Conservation (phyloP, 371 early-diverging fungal genomes). For the Dinochytrium kinnereticum region DNA sequence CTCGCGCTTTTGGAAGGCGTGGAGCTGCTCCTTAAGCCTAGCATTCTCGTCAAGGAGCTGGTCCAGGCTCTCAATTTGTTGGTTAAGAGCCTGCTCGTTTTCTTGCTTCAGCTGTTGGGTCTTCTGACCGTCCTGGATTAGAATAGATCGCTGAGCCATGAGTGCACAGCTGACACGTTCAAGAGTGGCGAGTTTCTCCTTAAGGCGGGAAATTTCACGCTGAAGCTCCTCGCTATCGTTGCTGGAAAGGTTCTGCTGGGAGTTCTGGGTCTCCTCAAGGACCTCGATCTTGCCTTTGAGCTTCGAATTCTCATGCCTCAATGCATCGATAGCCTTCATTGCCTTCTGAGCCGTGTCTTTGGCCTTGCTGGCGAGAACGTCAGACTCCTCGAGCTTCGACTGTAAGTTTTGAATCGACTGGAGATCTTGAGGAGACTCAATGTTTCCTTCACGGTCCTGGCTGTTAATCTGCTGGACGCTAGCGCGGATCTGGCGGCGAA, state of each 20-base stretch:
- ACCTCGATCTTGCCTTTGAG: not conserved
- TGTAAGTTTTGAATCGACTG: not conserved
- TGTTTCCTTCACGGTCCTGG: constrained; percentile 21
- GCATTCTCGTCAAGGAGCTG: constrained; percentile 2
- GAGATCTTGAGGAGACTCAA: constrained; percentile 7
- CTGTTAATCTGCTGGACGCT: not conserved
- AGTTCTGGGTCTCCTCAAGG: constrained; percentile 1
- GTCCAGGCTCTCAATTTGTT: constrained; percentile 12
- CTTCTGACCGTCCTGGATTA: not conserved
- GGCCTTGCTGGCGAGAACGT: not conserved
- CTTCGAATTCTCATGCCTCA: not conserved
- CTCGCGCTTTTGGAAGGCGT: not conserved
- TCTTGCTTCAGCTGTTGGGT: not conserved
- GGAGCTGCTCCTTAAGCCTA: constrained; percentile 4
- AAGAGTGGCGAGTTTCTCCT: constrained; percentile 1
- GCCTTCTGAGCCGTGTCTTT: constrained; percentile 17
- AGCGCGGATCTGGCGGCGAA: constrained; percentile 2
- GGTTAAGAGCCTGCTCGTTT: not conserved
- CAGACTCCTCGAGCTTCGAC: not conserved
- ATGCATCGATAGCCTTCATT: constrained; percentile 9
- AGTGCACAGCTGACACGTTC: constrained; percentile 11
- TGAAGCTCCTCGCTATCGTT: not conserved
- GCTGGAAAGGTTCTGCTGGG: not conserved
- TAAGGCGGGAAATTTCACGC: not conserved
- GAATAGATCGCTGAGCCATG: constrained; percentile 8